Evolutionary conservation across 495 filamentous ascomycete species (phyloP).

Genomic region (Penicillium roqueforti): DNA sequence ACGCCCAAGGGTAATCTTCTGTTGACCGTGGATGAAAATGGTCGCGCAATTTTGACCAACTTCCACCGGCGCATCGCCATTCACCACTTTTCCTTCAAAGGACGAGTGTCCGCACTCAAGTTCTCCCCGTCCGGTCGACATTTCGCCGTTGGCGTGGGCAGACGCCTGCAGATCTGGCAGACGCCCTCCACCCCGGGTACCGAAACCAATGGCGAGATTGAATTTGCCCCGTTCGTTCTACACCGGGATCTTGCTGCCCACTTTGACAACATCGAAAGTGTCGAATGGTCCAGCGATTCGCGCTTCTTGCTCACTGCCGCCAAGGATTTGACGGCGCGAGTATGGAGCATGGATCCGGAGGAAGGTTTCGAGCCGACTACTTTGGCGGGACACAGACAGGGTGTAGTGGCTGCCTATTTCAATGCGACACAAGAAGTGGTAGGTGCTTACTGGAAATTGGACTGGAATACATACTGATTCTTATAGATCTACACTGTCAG

Average conservation of each 20-base stretch:
- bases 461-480: conserved; percentile 42
- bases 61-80: conserved; percentile 78
- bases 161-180: conserved; percentile 90
- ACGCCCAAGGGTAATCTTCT: conserved; percentile 86
- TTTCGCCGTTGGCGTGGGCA: conserved; percentile 80
- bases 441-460: conserved; percentile 27
- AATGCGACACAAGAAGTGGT: conserved; percentile 82
- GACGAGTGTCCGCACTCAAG: conserved; percentile 72
- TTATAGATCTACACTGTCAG: conserved; percentile 71
- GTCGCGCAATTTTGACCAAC: conserved; percentile 86
- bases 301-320: conserved; percentile 88
- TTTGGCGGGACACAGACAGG: conserved; percentile 82
- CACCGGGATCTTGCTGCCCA: conserved; percentile 84
- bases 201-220: conserved; percentile 72
- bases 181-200: conserved; percentile 82
- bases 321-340: conserved; percentile 84
- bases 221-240: conserved; percentile 90
- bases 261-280: conserved; percentile 75
- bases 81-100: conserved; percentile 91
- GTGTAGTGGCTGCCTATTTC: conserved; percentile 85
- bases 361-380: conserved; percentile 86
- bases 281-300: conserved; percentile 94
- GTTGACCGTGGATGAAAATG: conserved; percentile 90
- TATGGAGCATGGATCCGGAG: conserved; percentile 89
- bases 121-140: conserved; percentile 90